Conservation (phyloP, 1,284 basidiomycete genomes). For the Heliocybe sulcata region DNA sequence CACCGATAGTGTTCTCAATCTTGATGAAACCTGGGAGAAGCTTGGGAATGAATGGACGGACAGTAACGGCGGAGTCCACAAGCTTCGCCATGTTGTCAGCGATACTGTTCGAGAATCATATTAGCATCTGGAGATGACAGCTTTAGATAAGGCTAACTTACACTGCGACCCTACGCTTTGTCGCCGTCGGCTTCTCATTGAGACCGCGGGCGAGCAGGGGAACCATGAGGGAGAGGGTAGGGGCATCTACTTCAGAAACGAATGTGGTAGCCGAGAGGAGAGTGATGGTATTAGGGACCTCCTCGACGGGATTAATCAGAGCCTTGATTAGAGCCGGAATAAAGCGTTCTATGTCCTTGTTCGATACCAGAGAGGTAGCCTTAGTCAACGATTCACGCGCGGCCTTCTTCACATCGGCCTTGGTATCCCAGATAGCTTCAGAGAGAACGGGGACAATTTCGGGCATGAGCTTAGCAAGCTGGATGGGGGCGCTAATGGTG, state of each 20-base stretch:
- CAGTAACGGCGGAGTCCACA: slow-evolving; percentile 91
- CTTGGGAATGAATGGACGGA: slow-evolving; percentile 95
- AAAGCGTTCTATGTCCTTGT: slow-evolving; percentile 99
- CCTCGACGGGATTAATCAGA: slow-evolving; percentile 98
- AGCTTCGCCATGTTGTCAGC: slow-evolving; percentile 99
- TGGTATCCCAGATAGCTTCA: slow-evolving; percentile 99
- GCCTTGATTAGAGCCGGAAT: slow-evolving; percentile 97
- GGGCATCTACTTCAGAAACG: slow-evolving; percentile 99
- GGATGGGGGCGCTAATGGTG: slow-evolving; percentile 76
- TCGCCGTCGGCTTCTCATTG: slow-evolving; percentile 89
- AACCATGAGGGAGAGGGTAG: slow-evolving; percentile 98
- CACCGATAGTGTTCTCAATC: slow-evolving; percentile 87
- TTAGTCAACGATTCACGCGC: slow-evolving; percentile 93
- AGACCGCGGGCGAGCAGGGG: slow-evolving; percentile 96
- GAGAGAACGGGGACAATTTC: slow-evolving; percentile 94
- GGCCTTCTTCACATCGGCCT: slow-evolving; percentile 99
- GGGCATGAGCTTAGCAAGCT: slow-evolving; percentile 90
- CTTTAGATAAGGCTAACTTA: too few species aligned
- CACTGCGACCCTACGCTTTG: slow-evolving; percentile 96
- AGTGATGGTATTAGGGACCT: slow-evolving; percentile 94
- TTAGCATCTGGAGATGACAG: not conserved
- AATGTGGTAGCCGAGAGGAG: slow-evolving; percentile 99
- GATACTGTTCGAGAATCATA: slow-evolving; percentile 43
- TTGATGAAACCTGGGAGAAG: slow-evolving; percentile 93
- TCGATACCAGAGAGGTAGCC: slow-evolving; percentile 89